Conservation (phyloP, 2,329 filamentous ascomycete genomes). For the Alternaria novae-zelandiae region DNA sequence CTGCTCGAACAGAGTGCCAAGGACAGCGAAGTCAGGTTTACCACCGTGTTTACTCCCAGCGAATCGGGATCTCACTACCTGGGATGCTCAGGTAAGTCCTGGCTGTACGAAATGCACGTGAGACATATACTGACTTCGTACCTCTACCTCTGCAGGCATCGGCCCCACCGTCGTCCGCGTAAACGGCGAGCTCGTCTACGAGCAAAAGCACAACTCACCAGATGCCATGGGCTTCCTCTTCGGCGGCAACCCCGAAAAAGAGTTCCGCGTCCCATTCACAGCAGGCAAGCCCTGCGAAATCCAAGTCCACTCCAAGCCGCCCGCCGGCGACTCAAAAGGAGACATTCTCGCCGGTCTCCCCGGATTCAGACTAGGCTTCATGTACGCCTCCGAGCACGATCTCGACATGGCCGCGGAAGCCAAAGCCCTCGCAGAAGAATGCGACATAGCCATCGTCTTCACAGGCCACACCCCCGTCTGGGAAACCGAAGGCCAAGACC, state of each 20-base stretch:
- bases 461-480: constrained; percentile 44
- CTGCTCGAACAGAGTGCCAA: constrained; percentile 31
- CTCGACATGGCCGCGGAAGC: constrained; percentile 35
- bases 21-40: constrained; percentile 33
- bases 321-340: constrained; percentile 52
- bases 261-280: constrained; percentile 63
- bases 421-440: constrained; percentile 32
- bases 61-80: constrained; percentile 41
- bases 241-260: constrained; percentile 68
- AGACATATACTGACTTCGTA: too few species aligned
- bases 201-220: constrained; percentile 57
- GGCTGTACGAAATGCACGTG: too few species aligned
- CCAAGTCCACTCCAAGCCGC: constrained; percentile 64
- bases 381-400: constrained; percentile 39
- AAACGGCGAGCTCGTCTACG: constrained; percentile 35
- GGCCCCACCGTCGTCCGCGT: constrained; percentile 40
- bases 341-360: constrained; percentile 39
- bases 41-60: constrained; percentile 30
- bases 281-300: constrained; percentile 66
- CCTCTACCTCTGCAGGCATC: too few species aligned
- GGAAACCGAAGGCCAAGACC: constrained; percentile 67
- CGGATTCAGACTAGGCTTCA: constrained; percentile 45
- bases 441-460: constrained; percentile 41
- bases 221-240: constrained; percentile 71
- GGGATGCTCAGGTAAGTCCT: constrained; percentile 41